Evolutionary conservation across 2,329 filamentous ascomycete genomes (phyloP).

Genomic region (Chrysosporium keratinophilum): DNA sequence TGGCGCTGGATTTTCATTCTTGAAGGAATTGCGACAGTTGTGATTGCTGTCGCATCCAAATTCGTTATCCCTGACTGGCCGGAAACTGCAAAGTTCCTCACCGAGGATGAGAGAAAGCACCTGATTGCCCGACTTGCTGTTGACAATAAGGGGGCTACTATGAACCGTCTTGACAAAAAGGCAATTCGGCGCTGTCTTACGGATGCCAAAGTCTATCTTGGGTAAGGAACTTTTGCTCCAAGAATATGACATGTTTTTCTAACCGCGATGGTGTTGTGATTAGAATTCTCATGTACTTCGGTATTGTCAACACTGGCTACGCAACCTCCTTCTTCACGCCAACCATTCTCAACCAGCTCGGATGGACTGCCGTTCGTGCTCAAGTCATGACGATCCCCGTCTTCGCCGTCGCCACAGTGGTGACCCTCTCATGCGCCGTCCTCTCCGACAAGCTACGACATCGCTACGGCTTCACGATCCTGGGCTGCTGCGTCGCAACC

Average conservation of each 20-base stretch:
- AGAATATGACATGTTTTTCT: background rate
- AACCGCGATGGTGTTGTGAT: conserved; percentile 16
- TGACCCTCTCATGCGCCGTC: conserved; percentile 43
- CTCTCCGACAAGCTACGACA: conserved; percentile 43
- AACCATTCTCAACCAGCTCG: conserved; percentile 41
- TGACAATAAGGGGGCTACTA: conserved; percentile 38
- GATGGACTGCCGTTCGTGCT: conserved; percentile 44
- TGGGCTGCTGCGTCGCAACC: conserved; percentile 41
- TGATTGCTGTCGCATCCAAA: conserved; percentile 41
- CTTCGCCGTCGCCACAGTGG: conserved; percentile 53
- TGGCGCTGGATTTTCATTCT: conserved; percentile 44
- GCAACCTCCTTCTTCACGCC: conserved; percentile 36
- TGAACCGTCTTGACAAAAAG: conserved; percentile 45
- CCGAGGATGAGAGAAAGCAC: conserved; percentile 35
- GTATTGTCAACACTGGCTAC: conserved; percentile 44
- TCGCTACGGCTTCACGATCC: conserved; percentile 46
- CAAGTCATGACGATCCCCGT: conserved; percentile 45
- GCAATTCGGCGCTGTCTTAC: conserved; percentile 39
- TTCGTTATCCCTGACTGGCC: conserved; percentile 41
- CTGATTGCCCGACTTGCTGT: conserved; percentile 35
- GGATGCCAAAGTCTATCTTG: conserved; percentile 33
- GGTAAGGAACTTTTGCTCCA: conserved; percentile 5
- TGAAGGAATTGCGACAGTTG: conserved; percentile 41
- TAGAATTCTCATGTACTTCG: conserved; percentile 52
- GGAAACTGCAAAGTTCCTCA: conserved; percentile 39